Evolutionary conservation across 495 filamentous ascomycete genomes (phyloP).

Genomic region (Hyaloscypha hepaticicola): DNA sequence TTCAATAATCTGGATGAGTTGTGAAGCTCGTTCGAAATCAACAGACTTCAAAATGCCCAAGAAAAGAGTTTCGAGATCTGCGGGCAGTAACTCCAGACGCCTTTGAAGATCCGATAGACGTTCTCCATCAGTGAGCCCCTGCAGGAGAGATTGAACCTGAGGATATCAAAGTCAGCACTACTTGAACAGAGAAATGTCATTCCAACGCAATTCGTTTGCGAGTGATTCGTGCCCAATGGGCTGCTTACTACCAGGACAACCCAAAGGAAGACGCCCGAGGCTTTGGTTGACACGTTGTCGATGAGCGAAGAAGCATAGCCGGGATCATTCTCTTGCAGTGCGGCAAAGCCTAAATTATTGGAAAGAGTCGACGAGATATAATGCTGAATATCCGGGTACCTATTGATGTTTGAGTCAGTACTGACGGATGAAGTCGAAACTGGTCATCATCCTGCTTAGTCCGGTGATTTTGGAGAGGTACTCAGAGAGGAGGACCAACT

Average conservation of each 20-base stretch:
- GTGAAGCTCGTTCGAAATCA: not conserved
- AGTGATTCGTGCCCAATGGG: no score
- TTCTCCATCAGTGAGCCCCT: not conserved
- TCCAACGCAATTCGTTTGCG: no score
- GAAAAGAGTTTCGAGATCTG: not conserved
- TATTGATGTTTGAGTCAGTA: no score
- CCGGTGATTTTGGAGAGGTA: no score
- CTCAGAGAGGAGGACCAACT: no score
- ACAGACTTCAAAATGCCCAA: not conserved
- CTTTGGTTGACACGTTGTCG: not conserved
- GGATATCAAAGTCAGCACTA: not conserved
- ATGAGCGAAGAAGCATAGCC: not conserved
- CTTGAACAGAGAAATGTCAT: no score
- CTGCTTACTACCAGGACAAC: slow-evolving; percentile 2
- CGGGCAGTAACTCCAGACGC: not conserved
- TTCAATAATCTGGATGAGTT: not conserved
- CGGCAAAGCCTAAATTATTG: not conserved
- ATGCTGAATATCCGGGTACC: not conserved
- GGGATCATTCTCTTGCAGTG: not conserved
- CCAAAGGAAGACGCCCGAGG: slow-evolving; percentile 5
- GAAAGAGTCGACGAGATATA: not conserved
- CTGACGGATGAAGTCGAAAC: no score
- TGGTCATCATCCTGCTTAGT: no score
- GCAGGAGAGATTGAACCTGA: not conserved
- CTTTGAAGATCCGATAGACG: not conserved